phyloP scores from a whole-genome alignment of 805 yeast genomes.

The Yamadazyma endophytica region DNA sequence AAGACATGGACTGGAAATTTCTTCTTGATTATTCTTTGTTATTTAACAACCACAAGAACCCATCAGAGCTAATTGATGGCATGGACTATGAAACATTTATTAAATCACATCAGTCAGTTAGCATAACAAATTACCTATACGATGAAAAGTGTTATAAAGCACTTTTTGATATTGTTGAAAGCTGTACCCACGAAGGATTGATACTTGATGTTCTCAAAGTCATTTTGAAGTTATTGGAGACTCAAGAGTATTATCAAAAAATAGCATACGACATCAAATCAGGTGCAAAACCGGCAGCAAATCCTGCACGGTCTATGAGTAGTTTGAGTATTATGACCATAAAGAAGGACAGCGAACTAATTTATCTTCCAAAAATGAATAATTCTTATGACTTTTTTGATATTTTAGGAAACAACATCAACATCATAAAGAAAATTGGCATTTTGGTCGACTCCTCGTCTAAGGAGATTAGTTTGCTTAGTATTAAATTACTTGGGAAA shows the following conservation, averaged over 20 bases:
- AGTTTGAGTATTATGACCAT: too few relatives aligned
- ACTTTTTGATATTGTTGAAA: conserved; percentile 52
- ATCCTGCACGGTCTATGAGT: too few relatives aligned
- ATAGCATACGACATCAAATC: too few relatives aligned
- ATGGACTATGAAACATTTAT: conserved; percentile 31
- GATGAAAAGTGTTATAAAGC: conserved; percentile 52
- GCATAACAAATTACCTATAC: conserved; percentile 58
- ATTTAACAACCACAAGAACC: conserved; percentile 17
- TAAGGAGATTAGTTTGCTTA: conserved; percentile 44
- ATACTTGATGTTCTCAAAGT: conserved; percentile 19
- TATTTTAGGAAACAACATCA: conserved; percentile 65
- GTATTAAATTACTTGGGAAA: conserved; percentile 50
- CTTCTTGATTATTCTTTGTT: conserved; percentile 37
- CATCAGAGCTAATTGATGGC: too few relatives aligned
- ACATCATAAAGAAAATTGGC: conserved; percentile 69
- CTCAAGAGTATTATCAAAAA: too few relatives aligned
- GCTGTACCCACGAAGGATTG: conserved; percentile 50
- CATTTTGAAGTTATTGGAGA: too few relatives aligned
- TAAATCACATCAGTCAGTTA: conserved; percentile 67
- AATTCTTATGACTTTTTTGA: conserved; percentile 65
- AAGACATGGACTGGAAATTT: conserved; percentile 38
- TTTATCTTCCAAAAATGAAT: too few relatives aligned
- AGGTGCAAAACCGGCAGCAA: too few relatives aligned
- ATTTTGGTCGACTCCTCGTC: conserved; percentile 64
- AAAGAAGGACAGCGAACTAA: too few relatives aligned